Base-by-base conservation (phyloP, 2,329 filamentous ascomycete species). In the Colletotrichum somersetense region DNA sequence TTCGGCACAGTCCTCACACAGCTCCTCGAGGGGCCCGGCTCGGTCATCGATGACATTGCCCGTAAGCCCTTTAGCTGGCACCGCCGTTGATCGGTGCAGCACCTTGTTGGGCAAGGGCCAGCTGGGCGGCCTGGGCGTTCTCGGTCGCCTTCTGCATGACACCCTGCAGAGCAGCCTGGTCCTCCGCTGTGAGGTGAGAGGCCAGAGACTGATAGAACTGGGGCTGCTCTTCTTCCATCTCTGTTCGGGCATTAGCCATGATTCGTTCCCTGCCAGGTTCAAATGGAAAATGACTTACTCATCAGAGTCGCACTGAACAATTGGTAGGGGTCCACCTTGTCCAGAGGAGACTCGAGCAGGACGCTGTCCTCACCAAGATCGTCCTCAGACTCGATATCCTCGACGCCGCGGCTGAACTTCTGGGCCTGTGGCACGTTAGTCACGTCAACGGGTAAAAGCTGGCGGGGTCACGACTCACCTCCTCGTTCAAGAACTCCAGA, bases 321-420 rank as follows among this genome's bases (percentile, higher is more conserved):
- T 79, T 91, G 89, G 79, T 99, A 99, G 2, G 96, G 95, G 83
- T 99, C 96, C 74, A 99, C 88, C 84, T 96, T 96, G 82, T 99
- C 96, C 33, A 99, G 87, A 20, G 96, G 95, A 16, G 96, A 97
- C 82, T 99, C 96, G 2, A 99, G 89, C 63, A 98, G 86, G 71
- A 94, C 93, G 80, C 95, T 96, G 78, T 98, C 96, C 81, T 98
- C 96, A 23, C 97, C 90, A 57, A 98, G 91, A 66, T 97, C 95
- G 67, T 97, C 95, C 35, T 95, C 93, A 1, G 94, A 94, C 61
- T 92, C 89, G 35, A 91, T 90, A 20, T 89, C 88, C 23, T 82
- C 81, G 42, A 89, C 87, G 38, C 92, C 87, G 23, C 91, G 89
- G 74, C 92, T 91, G 81, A 96, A 96, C 80, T 96, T 97, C 77